Evolutionary conservation across 2,329 filamentous ascomycete species (phyloP).

Genomic region (Fusarium sp.): DNA sequence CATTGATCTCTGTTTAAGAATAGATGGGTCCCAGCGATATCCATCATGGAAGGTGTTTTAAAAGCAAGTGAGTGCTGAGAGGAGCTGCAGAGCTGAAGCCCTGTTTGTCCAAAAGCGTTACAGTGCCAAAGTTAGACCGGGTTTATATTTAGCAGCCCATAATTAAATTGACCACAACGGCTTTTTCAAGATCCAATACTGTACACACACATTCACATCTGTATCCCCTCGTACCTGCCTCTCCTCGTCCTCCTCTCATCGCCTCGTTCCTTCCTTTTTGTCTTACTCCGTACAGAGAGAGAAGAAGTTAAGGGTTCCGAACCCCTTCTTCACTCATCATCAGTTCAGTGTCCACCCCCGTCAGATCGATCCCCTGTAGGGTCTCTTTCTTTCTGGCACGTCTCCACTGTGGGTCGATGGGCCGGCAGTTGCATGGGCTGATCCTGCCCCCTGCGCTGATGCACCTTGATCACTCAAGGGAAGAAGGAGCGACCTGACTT

Average conservation of each 20-base stretch:
- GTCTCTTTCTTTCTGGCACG: constrained; percentile 29
- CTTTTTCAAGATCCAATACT: not conserved
- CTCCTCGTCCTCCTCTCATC: not conserved
- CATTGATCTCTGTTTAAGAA: not conserved
- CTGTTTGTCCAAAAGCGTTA: not conserved
- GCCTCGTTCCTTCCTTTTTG: not conserved
- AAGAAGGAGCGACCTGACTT: constrained; percentile 17
- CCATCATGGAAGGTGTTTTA: not conserved
- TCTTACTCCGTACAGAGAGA: not conserved
- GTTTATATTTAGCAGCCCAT: not conserved
- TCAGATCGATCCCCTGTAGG: constrained; percentile 18
- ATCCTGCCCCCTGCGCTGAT: constrained; percentile 26
- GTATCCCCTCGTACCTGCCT: not conserved
- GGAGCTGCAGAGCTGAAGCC: not conserved
- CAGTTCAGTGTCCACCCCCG: not conserved
- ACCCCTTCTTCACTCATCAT: not conserved
- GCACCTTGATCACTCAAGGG: constrained; percentile 33
- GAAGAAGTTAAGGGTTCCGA: not conserved
- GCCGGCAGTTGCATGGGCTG: constrained; percentile 37
- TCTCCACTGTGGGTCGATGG: constrained; percentile 30
- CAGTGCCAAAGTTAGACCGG: not conserved
- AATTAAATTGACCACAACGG: not conserved
- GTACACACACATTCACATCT: not conserved
- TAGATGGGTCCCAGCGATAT: not conserved
- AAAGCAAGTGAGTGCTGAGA: not conserved